These are phyloP conservation scores for Cymodocea nodosa DNA, from an alignment of 116 monocot species.

Conservation along the genomic window DNA sequence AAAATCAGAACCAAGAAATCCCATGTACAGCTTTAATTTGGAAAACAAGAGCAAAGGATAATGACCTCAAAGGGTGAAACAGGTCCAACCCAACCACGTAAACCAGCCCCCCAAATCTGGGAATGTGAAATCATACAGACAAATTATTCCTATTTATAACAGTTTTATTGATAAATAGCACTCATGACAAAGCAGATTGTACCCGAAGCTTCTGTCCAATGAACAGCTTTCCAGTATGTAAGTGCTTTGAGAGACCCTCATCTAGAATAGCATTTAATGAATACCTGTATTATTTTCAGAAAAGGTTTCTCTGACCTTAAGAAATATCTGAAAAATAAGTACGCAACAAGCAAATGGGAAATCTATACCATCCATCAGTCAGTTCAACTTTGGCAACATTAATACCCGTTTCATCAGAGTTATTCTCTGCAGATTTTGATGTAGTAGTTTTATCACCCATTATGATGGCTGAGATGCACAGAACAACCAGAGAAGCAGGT, in stretches of 20 bases:
- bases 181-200: conserved; percentile 7
- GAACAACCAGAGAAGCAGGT: conserved; percentile 64
- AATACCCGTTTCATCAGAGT: conserved; percentile 2
- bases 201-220: conserved; percentile 94
- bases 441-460: conserved; percentile 12
- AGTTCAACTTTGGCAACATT: conserved; percentile 49
- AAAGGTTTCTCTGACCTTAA: neutral
- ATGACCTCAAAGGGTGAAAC: conserved; percentile 69
- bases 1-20: neutral
- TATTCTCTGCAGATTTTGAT: conserved; percentile 9
- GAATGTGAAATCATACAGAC: conserved; percentile 4
- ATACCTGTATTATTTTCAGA: conserved; percentile 41
- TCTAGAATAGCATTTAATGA: conserved; percentile 60
- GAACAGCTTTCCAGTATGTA: conserved; percentile 55
- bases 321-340: neutral
- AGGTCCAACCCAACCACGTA: conserved; percentile 82
- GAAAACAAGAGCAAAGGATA: neutral
- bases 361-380: conserved; percentile 89
- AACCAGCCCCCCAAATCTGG: conserved; percentile 71
- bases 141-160: neutral
- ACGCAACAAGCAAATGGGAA: neutral
- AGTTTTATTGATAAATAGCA: neutral
- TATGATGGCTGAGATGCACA: conserved; percentile 68
- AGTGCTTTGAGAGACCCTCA: conserved; percentile 43
- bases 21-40: neutral